A percentile compares a stretch with the other conserved stretches of the same genome.
Evolutionary conservation across 768 basidiomycete species (phyloP).

Genomic region (Crepidotus variabilis): DNA sequence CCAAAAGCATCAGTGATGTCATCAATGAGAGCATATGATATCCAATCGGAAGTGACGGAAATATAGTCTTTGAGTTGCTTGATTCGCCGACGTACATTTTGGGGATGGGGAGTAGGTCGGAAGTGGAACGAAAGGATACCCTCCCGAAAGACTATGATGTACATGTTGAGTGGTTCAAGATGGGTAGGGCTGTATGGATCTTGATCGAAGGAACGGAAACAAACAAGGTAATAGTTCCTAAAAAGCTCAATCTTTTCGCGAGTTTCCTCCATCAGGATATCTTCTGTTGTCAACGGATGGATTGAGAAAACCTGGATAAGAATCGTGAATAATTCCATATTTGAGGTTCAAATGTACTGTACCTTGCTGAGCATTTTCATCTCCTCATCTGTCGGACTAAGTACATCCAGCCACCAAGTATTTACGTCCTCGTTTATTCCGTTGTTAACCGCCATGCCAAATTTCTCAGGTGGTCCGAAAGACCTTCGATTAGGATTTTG

Average conservation of each 20-base stretch:
- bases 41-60: conserved; percentile 98
- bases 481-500: conserved; percentile 1
- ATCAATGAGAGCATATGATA: conserved; percentile 98
- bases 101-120: conserved; percentile 94
- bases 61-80: conserved; percentile 99
- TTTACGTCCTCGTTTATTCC: conserved; percentile 56
- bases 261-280: conserved; percentile 99
- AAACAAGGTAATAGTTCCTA: conserved; percentile 97
- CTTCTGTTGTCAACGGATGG: conserved; percentile 97
- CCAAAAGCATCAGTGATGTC: conserved; percentile 99
- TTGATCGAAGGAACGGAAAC: conserved; percentile 99
- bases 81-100: conserved; percentile 95
- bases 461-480: conserved; percentile 10
- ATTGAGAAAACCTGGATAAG: conserved; percentile 81
- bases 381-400: conserved; percentile 93
- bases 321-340: background rate
- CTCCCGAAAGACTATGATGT: conserved; percentile 97
- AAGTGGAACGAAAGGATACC: conserved; percentile 97
- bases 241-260: conserved; percentile 99
- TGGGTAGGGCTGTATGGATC: conserved; percentile 96
- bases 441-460: conserved; percentile 13
- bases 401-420: conserved; percentile 98
- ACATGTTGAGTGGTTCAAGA: conserved; percentile 98
- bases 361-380: conserved; percentile 97
- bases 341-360: conserved; percentile 15